These are phyloP conservation scores for Mucor piriformis DNA, from an alignment of 371 early-diverging fungal genomes.

Conservation along the genomic window DNA sequence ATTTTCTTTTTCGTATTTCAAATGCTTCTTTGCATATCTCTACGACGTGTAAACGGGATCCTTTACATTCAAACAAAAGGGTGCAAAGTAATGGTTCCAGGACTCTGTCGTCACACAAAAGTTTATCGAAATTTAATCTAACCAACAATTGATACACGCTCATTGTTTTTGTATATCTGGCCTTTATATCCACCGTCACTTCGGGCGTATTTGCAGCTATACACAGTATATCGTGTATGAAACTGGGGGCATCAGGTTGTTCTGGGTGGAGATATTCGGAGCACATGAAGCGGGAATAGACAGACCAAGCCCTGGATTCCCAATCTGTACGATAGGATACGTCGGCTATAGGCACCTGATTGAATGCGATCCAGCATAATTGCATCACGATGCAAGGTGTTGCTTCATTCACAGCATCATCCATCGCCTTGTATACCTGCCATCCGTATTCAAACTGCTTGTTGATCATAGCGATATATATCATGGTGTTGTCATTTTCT, in stretches of 20 bases:
- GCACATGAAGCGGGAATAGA: slow-evolving; percentile 45
- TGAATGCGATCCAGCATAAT: slow-evolving; percentile 40
- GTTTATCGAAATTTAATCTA: slow-evolving; percentile 21
- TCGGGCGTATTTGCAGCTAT: slow-evolving; percentile 38
- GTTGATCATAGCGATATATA: slow-evolving; percentile 27
- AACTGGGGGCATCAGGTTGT: slow-evolving; percentile 37
- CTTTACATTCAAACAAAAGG: slow-evolving; percentile 34
- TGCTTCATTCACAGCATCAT: slow-evolving; percentile 28
- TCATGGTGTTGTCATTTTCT: slow-evolving; percentile 44
- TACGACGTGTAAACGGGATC: slow-evolving; percentile 20
- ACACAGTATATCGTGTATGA: slow-evolving; percentile 35
- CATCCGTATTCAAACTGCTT: slow-evolving; percentile 46
- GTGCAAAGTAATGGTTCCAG: slow-evolving; percentile 38
- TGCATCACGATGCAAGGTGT: slow-evolving; percentile 43
- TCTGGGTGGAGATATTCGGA: slow-evolving; percentile 40
- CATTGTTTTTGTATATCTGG: slow-evolving; percentile 35
- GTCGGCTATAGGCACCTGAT: slow-evolving; percentile 13
- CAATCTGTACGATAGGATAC: slow-evolving; percentile 33
- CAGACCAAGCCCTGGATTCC: slow-evolving; percentile 42
- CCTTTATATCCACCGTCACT: slow-evolving; percentile 12
- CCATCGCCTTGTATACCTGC: slow-evolving; percentile 39
- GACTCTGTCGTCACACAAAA: slow-evolving; percentile 39
- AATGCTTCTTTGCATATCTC: slow-evolving; percentile 31
- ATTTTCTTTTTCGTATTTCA: slow-evolving; percentile 32
- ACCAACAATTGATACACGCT: slow-evolving; percentile 31